phyloP scores from a whole-genome alignment of 257 asterid genomes.

The Leonotis leonurus region DNA sequence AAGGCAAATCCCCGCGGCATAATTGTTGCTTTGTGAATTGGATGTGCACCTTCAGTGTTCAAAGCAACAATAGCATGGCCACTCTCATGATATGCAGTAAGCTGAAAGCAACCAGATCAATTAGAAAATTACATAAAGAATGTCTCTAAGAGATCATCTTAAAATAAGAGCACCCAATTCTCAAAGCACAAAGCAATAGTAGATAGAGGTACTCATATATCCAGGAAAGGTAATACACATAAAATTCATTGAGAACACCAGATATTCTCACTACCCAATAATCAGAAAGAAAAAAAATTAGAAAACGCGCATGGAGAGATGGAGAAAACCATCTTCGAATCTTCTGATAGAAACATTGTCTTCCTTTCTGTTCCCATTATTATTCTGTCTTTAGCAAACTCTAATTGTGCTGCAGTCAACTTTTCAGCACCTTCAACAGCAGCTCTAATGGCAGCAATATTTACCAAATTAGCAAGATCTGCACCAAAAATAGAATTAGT shows the following conservation, averaged over 20 bases:
- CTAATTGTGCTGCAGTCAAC: slow-evolving; percentile 65
- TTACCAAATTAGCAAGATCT: slow-evolving; percentile 89
- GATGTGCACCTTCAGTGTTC: slow-evolving; percentile 94
- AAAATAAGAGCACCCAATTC: not conserved
- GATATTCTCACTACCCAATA: not conserved
- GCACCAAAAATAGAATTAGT: slow-evolving; percentile 21
- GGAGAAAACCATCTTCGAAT: slow-evolving; percentile 75
- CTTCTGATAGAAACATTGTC: slow-evolving; percentile 91
- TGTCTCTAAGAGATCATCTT: not conserved
- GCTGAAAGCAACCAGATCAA: slow-evolving; percentile 47
- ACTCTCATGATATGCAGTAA: slow-evolving; percentile 94
- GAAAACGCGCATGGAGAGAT: not conserved
- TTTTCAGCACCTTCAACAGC: slow-evolving; percentile 98
- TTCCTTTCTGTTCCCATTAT: slow-evolving; percentile 98
- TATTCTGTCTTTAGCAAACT: slow-evolving; percentile 96
- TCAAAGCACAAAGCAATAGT: not conserved
- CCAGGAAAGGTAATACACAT: not conserved
- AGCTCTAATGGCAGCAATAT: slow-evolving; percentile 95
- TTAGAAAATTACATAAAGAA: no score
- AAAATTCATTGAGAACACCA: not conserved
- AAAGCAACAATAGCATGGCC: slow-evolving; percentile 96
- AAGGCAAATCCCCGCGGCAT: slow-evolving; percentile 93
- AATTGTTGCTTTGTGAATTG: slow-evolving; percentile 93
- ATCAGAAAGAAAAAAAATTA: not conserved
- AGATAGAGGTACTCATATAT: no score